Percentiles rank a stretch among this genome's conserved stretches.
Evolutionary conservation across 1,139 yeast genomes (phyloP).

Genomic region (Magnusiomyces ingens): DNA sequence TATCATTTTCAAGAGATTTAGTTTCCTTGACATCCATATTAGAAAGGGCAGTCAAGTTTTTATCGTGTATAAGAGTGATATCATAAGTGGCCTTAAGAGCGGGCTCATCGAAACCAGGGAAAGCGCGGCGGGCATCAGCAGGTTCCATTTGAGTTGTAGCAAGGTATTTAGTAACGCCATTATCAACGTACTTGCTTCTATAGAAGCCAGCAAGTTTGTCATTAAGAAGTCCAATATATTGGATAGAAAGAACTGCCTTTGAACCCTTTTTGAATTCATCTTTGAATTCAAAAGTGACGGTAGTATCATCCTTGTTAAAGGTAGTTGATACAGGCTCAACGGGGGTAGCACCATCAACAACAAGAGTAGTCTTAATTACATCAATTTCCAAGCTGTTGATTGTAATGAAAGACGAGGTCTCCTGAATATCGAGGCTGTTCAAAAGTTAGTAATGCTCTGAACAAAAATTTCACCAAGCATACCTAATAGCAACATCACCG

Average conservation of each 20-base stretch:
- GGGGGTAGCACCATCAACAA: constrained; percentile 4
- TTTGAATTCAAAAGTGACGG: constrained; percentile 54
- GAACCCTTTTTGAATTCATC: constrained; percentile 44
- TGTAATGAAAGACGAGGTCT: constrained; percentile 44
- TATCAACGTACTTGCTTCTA: constrained; percentile 60
- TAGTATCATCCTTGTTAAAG: constrained; percentile 52
- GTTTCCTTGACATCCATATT: constrained; percentile 59
- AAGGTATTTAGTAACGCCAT: constrained; percentile 56
- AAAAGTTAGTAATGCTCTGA: background rate
- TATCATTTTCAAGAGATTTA: constrained; percentile 41
- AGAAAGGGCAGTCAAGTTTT: constrained; percentile 58
- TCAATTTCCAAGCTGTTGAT: constrained; percentile 63
- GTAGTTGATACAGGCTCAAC: constrained; percentile 17
- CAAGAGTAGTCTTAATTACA: constrained; percentile 32
- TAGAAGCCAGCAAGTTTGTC: constrained; percentile 78
- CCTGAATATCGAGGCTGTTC: constrained; percentile 47
- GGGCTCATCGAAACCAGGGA: constrained; percentile 82
- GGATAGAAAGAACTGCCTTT: constrained; percentile 42
- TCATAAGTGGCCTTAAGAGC: constrained; percentile 66
- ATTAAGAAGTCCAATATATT: constrained; percentile 64
- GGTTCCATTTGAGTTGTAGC: constrained; percentile 85
- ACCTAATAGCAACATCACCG: constrained; percentile 58
- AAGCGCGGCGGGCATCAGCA: constrained; percentile 77
- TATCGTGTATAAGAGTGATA: constrained; percentile 51
- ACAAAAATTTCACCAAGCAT: background rate